Percentiles rank a stretch among this genome's conserved stretches.
phyloP scores from a whole-genome alignment of 2,329 filamentous ascomycete genomes.

The Lecanicillium sp. region DNA sequence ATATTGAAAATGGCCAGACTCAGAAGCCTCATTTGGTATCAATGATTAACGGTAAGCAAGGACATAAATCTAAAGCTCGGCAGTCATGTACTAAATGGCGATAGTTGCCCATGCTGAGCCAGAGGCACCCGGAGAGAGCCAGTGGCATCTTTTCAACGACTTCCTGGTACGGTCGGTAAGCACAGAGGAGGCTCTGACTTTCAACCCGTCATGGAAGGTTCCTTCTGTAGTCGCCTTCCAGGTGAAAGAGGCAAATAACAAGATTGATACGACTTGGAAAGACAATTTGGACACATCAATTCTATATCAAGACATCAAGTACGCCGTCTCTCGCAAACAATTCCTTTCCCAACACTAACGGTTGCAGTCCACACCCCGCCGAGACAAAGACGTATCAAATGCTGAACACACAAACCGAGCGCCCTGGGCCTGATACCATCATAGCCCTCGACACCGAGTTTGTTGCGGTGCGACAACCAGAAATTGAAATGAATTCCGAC shows the following conservation, averaged over 20 bases:
- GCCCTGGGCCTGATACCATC: slow-evolving; percentile 61
- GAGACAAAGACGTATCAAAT: slow-evolving; percentile 48
- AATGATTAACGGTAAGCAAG: slow-evolving; percentile 66
- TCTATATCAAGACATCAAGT: slow-evolving; percentile 64
- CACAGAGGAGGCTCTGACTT: slow-evolving; percentile 76
- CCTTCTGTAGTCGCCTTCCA: slow-evolving; percentile 86
- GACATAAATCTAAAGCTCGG: not conserved
- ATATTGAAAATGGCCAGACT: slow-evolving; percentile 77
- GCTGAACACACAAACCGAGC: slow-evolving; percentile 51
- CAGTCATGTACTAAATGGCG: slow-evolving; percentile 16
- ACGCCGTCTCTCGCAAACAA: slow-evolving; percentile 15
- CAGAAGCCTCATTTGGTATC: slow-evolving; percentile 88
- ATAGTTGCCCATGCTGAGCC: slow-evolving; percentile 59
- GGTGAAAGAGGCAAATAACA: slow-evolving; percentile 69
- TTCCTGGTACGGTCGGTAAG: slow-evolving; percentile 80
- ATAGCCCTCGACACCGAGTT: slow-evolving; percentile 95
- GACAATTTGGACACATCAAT: slow-evolving; percentile 73
- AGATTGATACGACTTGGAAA: slow-evolving; percentile 82
- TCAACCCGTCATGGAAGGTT: slow-evolving; percentile 86
- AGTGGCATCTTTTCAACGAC: slow-evolving; percentile 97
- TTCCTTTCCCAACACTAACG: slow-evolving; percentile 16
- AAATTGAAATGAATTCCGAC: slow-evolving; percentile 93
- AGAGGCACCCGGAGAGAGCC: slow-evolving; percentile 50
- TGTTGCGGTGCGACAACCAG: slow-evolving; percentile 82
- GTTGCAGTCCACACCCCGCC: slow-evolving; percentile 29